Evolutionary conservation across 371 early-diverging fungal species (phyloP), one percentile per base, ranked within the genome.

Genomic region (Neoconidiobolus thromboides): DNA sequence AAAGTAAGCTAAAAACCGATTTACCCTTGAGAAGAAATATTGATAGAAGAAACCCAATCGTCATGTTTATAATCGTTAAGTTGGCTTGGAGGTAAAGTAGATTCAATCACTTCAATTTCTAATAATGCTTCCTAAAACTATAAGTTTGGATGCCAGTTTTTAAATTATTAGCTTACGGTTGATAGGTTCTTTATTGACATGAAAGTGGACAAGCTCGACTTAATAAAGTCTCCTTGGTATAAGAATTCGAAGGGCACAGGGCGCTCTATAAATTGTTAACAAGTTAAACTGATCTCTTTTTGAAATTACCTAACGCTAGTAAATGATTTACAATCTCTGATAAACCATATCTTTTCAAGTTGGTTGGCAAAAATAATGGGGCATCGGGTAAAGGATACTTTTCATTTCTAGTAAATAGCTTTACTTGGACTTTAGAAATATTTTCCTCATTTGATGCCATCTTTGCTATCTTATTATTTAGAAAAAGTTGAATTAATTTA

Each of bases 241-340:
- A 96, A 73, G 66, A 96, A 95, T 63, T 93, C 91, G 68, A 95
- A 95, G 10, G 93, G 89, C 15, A 86, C 69, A 2, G 86, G 87
- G 58, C 67, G 80, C 15, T 86, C 87, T 86, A 89, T 89, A 62
- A 42, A n/a, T 4, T n/a, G 36, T 53, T 12, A 54, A 46, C 42
- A 47, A 41, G 43, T 15, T 50, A 57, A 38, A 39, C 47, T 46
- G 54, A 93, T 80, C 73, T 91, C 87, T 50, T 10, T 69, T 9
- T 15, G n/a, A 10, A 41, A 49, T 38, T 71, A 78, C 78, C 74
- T 50, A 66, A 63, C 43, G 69, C 77, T 41, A 93, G 70, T 55
- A 92, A 72, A 63, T 85, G 89, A 75, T 94, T 94, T 43, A 95
- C 81, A 63, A 95, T 83, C 69, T 89, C 90, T 5, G 91, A 89